These are phyloP conservation scores for Pseudogymnoascus sp. DNA, from an alignment of 2,329 filamentous ascomycete species.

Conservation along the genomic window DNA sequence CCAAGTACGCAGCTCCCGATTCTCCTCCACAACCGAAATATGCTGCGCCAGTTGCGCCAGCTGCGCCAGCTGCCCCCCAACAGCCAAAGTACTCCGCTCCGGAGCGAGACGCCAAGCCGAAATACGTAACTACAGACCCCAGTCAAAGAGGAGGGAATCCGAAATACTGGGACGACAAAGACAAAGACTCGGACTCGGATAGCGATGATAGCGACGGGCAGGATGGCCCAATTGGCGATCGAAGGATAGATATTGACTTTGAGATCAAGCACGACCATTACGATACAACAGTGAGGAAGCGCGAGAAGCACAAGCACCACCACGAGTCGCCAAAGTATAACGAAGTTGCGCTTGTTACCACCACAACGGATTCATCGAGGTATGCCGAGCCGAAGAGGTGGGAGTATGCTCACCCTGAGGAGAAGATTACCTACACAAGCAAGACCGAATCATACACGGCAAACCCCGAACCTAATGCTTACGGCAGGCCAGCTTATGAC, in stretches of 20 bases:
- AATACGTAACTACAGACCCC: constrained; percentile 11
- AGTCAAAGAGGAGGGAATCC: constrained; percentile 5
- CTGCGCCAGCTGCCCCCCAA: background rate
- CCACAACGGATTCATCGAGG: constrained; percentile 1
- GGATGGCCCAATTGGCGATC: constrained; percentile 9
- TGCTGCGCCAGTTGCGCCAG: background rate
- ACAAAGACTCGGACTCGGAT: background rate
- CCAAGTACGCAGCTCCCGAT: constrained; percentile 2
- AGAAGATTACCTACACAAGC: constrained; percentile 32
- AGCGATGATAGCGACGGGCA: background rate
- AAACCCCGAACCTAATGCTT: constrained; percentile 16
- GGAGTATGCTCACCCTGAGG: constrained; percentile 36
- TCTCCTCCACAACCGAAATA: background rate
- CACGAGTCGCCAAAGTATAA: background rate
- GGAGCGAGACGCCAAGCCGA: background rate
- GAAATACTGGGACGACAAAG: constrained; percentile 7
- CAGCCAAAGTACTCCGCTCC: background rate
- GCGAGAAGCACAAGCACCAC: constrained; percentile 4
- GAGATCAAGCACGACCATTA: background rate
- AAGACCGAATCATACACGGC: constrained; percentile 23
- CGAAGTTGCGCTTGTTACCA: background rate
- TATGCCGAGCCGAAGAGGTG: constrained; percentile 31
- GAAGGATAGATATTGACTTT: constrained; percentile 10
- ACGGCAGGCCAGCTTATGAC: background rate
- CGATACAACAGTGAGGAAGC: background rate